Conservation (phyloP, 176 grass and related monocot species). For the Avena atlantica region DNA sequence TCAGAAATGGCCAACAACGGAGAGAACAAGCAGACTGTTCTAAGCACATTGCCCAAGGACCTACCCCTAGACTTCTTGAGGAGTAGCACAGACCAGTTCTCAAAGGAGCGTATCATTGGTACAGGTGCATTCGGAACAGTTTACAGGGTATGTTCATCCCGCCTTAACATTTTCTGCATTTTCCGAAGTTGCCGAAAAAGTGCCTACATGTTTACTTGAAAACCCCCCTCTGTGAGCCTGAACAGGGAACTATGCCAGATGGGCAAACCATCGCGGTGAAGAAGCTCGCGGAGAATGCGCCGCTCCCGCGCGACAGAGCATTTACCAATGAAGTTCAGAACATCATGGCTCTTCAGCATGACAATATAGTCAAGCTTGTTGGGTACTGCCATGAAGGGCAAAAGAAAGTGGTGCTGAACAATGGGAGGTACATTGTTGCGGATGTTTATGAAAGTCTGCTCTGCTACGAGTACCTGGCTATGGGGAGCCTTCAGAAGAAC, state of each 20-base stretch:
- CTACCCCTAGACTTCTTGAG: slow-evolving; percentile 25
- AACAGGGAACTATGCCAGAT: slow-evolving; percentile 34
- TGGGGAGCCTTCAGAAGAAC: slow-evolving; percentile 36
- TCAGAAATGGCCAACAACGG: slow-evolving; percentile 8
- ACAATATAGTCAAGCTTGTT: slow-evolving; percentile 39
- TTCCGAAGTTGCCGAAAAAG: not conserved
- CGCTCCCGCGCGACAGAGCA: not conserved
- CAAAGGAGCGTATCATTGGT: not conserved
- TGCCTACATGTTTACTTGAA: not conserved
- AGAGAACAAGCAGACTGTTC: not conserved
- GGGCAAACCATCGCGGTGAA: slow-evolving; percentile 34
- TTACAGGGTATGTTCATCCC: slow-evolving; percentile 26
- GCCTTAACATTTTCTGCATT: not conserved
- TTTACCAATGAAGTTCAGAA: slow-evolving; percentile 40
- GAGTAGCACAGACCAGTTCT: slow-evolving; percentile 26
- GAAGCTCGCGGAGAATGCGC: slow-evolving; percentile 5
- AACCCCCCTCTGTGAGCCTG: not conserved
- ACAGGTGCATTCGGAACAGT: slow-evolving; percentile 44
- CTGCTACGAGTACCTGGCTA: slow-evolving; percentile 39
- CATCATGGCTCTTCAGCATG: slow-evolving; percentile 19
- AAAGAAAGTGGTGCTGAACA: slow-evolving; percentile 41
- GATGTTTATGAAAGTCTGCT: slow-evolving; percentile 30
- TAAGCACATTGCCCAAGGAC: not conserved
- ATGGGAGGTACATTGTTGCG: slow-evolving; percentile 39
- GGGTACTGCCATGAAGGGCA: slow-evolving; percentile 37